Conservation (phyloP, 2,329 filamentous ascomycete species). For the Colletotrichum gigasporum region DNA sequence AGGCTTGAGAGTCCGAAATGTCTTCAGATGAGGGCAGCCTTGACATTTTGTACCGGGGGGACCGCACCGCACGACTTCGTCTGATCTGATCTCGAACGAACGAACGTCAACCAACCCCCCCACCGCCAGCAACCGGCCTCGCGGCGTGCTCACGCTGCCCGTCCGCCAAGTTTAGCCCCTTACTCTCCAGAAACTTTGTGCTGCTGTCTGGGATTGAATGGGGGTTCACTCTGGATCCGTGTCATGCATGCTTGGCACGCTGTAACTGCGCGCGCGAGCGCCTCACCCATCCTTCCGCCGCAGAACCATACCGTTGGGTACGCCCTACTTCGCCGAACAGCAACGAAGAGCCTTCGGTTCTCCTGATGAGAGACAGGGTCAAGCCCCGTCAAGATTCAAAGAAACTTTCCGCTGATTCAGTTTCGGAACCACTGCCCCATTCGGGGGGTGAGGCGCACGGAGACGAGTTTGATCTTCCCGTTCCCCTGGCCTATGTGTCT, state of each 20-base stretch:
- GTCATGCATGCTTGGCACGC: constrained; percentile 22
- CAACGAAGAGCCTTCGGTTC: background rate
- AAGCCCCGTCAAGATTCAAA: constrained; percentile 3
- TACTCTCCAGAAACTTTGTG: constrained; percentile 23
- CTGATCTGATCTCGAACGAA: constrained; percentile 17
- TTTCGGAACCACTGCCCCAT: constrained; percentile 23
- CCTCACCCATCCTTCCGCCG: constrained; percentile 4
- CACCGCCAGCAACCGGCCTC: no score
- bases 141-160: background rate
- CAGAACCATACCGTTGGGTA: constrained; percentile 17
- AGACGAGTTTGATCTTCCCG: background rate
- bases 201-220: constrained; percentile 29
- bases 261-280: constrained; percentile 8
- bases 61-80: background rate
- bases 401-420: constrained; percentile 25
- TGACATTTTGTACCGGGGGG: constrained; percentile 23
- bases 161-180: constrained; percentile 5
- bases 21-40: background rate
- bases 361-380: constrained; percentile 6
- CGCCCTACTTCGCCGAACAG: no score
- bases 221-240: constrained; percentile 8
- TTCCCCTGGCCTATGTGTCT: background rate
- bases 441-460: background rate
- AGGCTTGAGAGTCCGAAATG: background rate
- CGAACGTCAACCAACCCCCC: no score